Percentiles rank a stretch among this genome's conserved stretches.
Conservation (phyloP, 495 filamentous ascomycete genomes). For the Pyronema domesticum region DNA sequence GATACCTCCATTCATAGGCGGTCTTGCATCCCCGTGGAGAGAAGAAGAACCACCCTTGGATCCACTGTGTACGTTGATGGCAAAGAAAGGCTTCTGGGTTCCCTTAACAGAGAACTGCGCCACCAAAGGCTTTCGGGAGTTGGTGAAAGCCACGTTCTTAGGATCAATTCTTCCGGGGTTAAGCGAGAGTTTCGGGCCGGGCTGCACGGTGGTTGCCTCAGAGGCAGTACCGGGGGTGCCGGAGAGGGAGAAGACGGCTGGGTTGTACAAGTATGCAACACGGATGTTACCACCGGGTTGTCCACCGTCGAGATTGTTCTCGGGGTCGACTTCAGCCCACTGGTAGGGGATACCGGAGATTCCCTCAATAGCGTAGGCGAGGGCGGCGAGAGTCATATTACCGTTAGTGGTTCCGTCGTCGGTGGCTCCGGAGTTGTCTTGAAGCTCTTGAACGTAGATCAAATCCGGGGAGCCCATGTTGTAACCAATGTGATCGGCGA, state of each 20-base stretch:
- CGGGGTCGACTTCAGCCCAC: conserved; percentile 34
- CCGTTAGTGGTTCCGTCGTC: conserved; percentile 34
- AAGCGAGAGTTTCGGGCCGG: conserved; percentile 33
- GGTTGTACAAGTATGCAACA: conserved; percentile 41
- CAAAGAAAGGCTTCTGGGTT: conserved; percentile 32
- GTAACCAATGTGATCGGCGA: conserved; percentile 38
- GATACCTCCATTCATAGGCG: conserved; percentile 43
- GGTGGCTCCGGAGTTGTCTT: conserved; percentile 38
- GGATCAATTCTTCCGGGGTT: conserved; percentile 46
- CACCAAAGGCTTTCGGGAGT: conserved; percentile 39
- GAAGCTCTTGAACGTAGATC: conserved; percentile 43
- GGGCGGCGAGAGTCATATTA: conserved; percentile 31
- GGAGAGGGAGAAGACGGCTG: conserved; percentile 30
- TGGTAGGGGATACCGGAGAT: conserved; percentile 29
- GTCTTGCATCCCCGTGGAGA: conserved; percentile 38
- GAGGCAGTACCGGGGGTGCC: conserved; percentile 30
- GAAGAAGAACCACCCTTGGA: conserved; percentile 39
- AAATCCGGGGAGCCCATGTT: conserved; percentile 37
- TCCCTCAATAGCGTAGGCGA: conserved; percentile 28
- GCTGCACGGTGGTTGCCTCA: conserved; percentile 32
- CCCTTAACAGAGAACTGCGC: conserved; percentile 37
- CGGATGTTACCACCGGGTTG: conserved; percentile 48
- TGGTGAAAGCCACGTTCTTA: conserved; percentile 32
- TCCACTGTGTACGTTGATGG: conserved; percentile 42
- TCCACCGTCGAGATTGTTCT: conserved; percentile 36